Evolutionary conservation across 805 yeast species (phyloP).

Genomic region (Wickerhamomyces bisporus): DNA sequence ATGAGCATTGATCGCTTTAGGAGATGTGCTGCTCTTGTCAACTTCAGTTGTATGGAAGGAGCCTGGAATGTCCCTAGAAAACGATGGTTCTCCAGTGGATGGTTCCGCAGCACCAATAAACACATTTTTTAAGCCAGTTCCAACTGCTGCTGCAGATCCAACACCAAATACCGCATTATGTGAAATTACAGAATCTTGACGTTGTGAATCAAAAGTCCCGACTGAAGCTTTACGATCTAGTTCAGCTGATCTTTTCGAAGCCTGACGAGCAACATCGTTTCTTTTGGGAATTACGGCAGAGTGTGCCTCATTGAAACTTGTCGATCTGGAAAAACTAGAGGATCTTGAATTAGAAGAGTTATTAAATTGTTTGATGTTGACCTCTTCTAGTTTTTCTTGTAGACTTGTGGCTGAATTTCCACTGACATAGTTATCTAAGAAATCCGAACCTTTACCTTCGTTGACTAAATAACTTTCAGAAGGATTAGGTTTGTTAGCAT

Average conservation of each 20-base stretch:
- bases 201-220: not conserved
- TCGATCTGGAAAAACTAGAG: not conserved
- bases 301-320: no score
- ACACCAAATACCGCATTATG: constrained; percentile 3
- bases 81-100: not conserved
- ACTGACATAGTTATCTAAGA: constrained; percentile 24
- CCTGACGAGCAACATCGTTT: not conserved
- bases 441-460: constrained; percentile 22
- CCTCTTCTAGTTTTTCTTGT: constrained; percentile 3
- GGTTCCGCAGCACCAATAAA: constrained; percentile 8
- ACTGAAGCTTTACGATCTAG: not conserved
- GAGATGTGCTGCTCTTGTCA: not conserved
- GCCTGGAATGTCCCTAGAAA: constrained; percentile 2
- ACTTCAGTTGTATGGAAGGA: not conserved
- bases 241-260: not conserved
- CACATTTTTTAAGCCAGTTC: constrained; percentile 7
- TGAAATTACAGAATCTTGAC: not conserved
- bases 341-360: not conserved
- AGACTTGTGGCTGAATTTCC: constrained; percentile 8
- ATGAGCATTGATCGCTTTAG: not conserved
- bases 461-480: constrained; percentile 5
- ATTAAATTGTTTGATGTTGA: constrained; percentile 1
- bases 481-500: not conserved
- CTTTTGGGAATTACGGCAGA: not conserved
- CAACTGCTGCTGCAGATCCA: constrained; percentile 7